Percentiles rank a stretch among this genome's conserved stretches.
phyloP scores from a whole-genome alignment of 495 filamentous ascomycete species.

The Articulospora tetracladia region DNA sequence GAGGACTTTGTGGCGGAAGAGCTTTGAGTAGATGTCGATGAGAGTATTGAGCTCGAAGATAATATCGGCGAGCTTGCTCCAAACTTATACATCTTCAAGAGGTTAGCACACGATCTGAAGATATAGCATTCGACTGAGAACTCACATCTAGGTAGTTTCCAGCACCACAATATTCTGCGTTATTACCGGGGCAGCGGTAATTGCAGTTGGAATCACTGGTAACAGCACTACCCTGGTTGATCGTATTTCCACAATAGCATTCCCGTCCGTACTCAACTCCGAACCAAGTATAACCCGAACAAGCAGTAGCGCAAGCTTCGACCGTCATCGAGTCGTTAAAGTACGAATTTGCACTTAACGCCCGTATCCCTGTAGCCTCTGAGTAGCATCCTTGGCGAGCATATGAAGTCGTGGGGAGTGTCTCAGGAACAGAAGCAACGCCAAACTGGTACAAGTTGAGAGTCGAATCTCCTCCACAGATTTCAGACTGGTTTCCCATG shows the following conservation, averaged over 20 bases:
- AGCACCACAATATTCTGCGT: constrained; percentile 17
- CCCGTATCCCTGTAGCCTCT: constrained; percentile 30
- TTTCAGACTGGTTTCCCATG: background rate
- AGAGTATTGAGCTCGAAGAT: background rate
- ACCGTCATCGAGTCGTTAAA: constrained; percentile 46
- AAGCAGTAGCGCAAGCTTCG: constrained; percentile 42
- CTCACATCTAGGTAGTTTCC: constrained; percentile 30
- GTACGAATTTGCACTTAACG: constrained; percentile 24
- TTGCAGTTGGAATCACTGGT: constrained; percentile 29
- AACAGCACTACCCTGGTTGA: constrained; percentile 25
- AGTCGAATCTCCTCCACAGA: background rate
- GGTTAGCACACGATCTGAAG: background rate
- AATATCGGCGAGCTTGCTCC: background rate
- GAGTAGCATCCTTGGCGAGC: constrained; percentile 36
- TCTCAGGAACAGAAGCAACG: background rate
- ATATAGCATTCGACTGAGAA: constrained; percentile 23
- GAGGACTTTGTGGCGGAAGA: background rate
- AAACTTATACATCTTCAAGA: background rate
- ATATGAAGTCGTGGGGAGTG: background rate
- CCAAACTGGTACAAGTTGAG: constrained; percentile 1
- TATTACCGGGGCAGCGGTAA: constrained; percentile 35
- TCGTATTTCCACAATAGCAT: constrained; percentile 38
- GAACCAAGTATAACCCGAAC: constrained; percentile 41
- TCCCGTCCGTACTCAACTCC: constrained; percentile 45
- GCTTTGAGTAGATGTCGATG: background rate